Conservation (phyloP, 1,139 yeast species). For the Taphrina deformans region DNA sequence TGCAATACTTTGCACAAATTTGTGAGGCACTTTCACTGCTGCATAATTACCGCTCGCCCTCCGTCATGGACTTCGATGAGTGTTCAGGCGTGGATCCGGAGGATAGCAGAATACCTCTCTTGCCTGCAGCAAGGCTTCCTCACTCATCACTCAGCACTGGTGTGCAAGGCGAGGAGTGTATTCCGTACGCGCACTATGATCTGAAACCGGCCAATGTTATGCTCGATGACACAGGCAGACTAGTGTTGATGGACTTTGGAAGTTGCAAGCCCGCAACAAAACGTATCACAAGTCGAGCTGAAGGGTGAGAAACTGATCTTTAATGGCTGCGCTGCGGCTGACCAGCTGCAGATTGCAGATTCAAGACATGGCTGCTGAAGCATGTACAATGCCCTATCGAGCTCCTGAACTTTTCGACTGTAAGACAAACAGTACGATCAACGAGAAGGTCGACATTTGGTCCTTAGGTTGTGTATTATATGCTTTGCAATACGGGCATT, state of each 20-base stretch:
- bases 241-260: constrained; percentile 82
- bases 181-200: constrained; percentile 82
- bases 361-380: constrained; percentile 80
- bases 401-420: constrained; percentile 90
- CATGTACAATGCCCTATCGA: constrained; percentile 81
- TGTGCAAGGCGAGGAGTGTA: constrained; percentile 42
- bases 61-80: constrained; percentile 27
- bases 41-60: constrained; percentile 49
- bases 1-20: constrained; percentile 63
- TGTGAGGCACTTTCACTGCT: constrained; percentile 73
- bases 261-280: constrained; percentile 69
- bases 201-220: constrained; percentile 86
- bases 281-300: constrained; percentile 58
- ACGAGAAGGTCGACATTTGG: constrained; percentile 69
- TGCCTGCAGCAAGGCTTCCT: constrained; percentile 26
- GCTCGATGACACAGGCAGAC: constrained; percentile 68
- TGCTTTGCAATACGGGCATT: constrained; percentile 70
- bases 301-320: constrained; percentile 60
- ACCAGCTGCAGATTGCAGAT: constrained; percentile 49
- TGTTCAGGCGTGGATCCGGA: constrained; percentile 37
- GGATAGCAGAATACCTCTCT: constrained; percentile 43
- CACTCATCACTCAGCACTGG: constrained; percentile 53
- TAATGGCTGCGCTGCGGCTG: too few species aligned
- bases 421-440: constrained; percentile 60
- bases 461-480: constrained; percentile 82